These are phyloP conservation scores for Suillus lakei DNA, from an alignment of 768 basidiomycete species.

Conservation along the genomic window DNA sequence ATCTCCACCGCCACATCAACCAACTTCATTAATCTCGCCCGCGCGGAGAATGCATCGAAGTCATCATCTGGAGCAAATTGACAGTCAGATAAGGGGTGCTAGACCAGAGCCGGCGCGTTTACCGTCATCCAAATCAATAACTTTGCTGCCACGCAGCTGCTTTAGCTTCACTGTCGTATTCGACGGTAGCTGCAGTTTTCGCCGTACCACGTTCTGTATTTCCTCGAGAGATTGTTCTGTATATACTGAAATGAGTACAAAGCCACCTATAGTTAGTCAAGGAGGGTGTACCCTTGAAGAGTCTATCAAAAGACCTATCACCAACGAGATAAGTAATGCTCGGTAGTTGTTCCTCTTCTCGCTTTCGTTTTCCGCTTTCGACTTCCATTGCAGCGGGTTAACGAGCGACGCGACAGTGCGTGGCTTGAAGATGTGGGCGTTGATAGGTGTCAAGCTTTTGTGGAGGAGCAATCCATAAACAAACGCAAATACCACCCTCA, in stretches of 20 bases:
- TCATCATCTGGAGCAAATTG: constrained; percentile 62
- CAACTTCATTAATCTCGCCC: constrained; percentile 42
- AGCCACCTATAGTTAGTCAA: not conserved
- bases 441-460: constrained; percentile 6
- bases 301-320: constrained; percentile 42
- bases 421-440: constrained; percentile 1
- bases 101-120: constrained; percentile 11
- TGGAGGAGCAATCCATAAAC: constrained; percentile 17
- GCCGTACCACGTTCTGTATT: constrained; percentile 59
- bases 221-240: constrained; percentile 66
- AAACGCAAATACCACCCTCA: constrained; percentile 26
- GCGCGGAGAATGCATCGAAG: constrained; percentile 70
- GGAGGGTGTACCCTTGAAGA: constrained; percentile 43
- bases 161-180: constrained; percentile 42
- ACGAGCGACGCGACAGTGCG: not conserved
- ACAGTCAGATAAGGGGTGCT: constrained; percentile 7
- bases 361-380: constrained; percentile 29
- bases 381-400: constrained; percentile 19
- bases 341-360: constrained; percentile 24
- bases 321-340: constrained; percentile 44
- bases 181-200: constrained; percentile 58
- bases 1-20: constrained; percentile 40
- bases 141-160: constrained; percentile 58
- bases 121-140: constrained; percentile 83
- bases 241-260: constrained; percentile 13